These are phyloP conservation scores for Diaporthe batatas DNA, from an alignment of 2,329 filamentous ascomycete species.

Conservation along the genomic window DNA sequence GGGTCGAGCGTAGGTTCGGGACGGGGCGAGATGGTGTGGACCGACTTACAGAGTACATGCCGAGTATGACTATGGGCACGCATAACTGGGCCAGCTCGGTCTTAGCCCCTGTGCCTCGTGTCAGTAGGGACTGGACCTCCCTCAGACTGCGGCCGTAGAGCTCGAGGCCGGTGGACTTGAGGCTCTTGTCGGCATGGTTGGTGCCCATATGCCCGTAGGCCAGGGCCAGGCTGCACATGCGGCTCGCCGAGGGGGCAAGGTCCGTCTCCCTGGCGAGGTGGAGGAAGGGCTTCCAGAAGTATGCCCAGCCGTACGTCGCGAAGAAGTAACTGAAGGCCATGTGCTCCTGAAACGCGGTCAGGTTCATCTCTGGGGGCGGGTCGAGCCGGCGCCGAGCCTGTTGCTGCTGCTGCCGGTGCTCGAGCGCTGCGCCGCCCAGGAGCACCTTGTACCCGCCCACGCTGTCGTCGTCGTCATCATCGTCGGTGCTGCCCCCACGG, in stretches of 20 bases:
- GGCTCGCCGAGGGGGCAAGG: slow-evolving; percentile 42
- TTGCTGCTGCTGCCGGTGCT: slow-evolving; percentile 16
- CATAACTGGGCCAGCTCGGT: slow-evolving; percentile 38
- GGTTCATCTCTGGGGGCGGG: slow-evolving; percentile 43
- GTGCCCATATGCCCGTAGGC: slow-evolving; percentile 43
- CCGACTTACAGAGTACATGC: slow-evolving; percentile 42
- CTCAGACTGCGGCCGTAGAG: slow-evolving; percentile 39
- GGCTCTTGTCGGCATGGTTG: slow-evolving; percentile 31
- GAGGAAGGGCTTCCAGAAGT: slow-evolving; percentile 48
- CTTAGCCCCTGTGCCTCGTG: slow-evolving; percentile 7
- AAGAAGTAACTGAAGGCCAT: slow-evolving; percentile 49
- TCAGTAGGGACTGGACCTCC: slow-evolving; percentile 41
- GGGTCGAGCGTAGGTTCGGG: not conserved
- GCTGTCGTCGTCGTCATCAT: not conserved
- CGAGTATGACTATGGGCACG: slow-evolving; percentile 40
- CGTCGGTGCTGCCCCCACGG: not conserved
- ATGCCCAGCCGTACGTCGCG: slow-evolving; percentile 48
- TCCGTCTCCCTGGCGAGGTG: slow-evolving; percentile 44
- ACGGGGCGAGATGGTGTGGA: not conserved
- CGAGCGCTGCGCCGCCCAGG: not conserved
- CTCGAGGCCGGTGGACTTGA: slow-evolving; percentile 41
- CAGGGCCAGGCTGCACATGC: slow-evolving; percentile 43
- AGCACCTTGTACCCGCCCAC: slow-evolving; percentile 4
- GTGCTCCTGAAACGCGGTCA: slow-evolving; percentile 47
- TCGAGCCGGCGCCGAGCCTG: slow-evolving; percentile 7